These are phyloP conservation scores for Neurospora cerealis DNA, from an alignment of 495 filamentous ascomycete genomes.

Conservation along the genomic window DNA sequence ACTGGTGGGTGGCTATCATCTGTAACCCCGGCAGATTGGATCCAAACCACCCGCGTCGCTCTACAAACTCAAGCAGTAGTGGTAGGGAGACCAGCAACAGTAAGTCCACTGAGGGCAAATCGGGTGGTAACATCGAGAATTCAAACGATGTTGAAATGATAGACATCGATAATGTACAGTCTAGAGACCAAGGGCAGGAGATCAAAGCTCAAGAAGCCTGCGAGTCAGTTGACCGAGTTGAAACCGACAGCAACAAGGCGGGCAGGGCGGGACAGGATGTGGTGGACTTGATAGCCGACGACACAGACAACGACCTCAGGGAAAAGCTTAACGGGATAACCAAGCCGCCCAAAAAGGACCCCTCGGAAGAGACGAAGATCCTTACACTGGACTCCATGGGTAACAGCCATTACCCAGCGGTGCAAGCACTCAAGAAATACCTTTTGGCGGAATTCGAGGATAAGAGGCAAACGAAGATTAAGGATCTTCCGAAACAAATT, in stretches of 20 bases:
- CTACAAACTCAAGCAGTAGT: neutral
- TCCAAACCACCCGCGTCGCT: constrained; percentile 10
- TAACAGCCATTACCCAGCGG: constrained; percentile 45
- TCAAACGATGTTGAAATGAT: neutral
- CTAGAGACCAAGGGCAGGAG: neutral
- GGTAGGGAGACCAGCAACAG: neutral
- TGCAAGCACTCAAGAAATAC: constrained; percentile 64
- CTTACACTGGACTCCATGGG: constrained; percentile 85
- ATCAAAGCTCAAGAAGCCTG: neutral
- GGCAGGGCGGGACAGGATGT: neutral
- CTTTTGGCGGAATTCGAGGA: constrained; percentile 58
- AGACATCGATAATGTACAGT: neutral
- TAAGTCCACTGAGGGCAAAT: neutral
- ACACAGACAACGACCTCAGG: neutral
- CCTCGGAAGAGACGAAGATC: constrained; percentile 49
- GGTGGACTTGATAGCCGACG: neutral
- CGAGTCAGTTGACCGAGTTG: neutral
- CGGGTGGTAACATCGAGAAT: neutral
- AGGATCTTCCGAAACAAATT: constrained; percentile 39
- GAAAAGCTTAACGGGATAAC: neutral
- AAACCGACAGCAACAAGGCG: neutral
- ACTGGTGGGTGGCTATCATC: constrained; percentile 96
- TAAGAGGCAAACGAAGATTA: constrained; percentile 51
- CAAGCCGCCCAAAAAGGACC: constrained; percentile 23
- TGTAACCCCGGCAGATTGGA: constrained; percentile 65